A percentile compares a stretch with the other conserved stretches of the same genome.
Conservation (phyloP, 805 yeast species). For the Wickerhamiella kurtzmanii region DNA sequence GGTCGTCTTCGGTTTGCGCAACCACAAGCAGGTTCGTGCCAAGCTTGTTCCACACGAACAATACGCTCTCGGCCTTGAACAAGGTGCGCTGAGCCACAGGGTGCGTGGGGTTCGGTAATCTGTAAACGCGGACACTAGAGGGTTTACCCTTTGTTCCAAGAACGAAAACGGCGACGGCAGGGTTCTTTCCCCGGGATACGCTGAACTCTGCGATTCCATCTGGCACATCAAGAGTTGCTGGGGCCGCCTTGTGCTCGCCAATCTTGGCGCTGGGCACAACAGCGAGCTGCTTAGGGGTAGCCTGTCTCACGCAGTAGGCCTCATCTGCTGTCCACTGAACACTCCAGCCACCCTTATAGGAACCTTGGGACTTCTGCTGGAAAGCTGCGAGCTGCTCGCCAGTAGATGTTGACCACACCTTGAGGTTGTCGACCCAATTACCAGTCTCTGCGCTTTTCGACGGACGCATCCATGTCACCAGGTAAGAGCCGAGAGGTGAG, state of each 20-base stretch:
- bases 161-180: conserved; percentile 78
- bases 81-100: conserved; percentile 79
- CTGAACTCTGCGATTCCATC: conserved; percentile 45
- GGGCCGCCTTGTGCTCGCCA: conserved; percentile 24
- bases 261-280: conserved; percentile 43
- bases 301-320: conserved; percentile 45
- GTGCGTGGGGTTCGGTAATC: conserved; percentile 57
- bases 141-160: conserved; percentile 85
- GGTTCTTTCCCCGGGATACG: conserved; percentile 77
- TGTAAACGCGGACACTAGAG: conserved; percentile 73
- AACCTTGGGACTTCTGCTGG: conserved; percentile 63
- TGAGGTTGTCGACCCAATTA: conserved; percentile 65
- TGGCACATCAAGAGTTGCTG: conserved; percentile 44
- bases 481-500: conserved; percentile 74
- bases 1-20: conserved; percentile 91
- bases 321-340: conserved; percentile 85
- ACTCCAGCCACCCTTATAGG: conserved; percentile 46
- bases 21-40: conserved; percentile 91
- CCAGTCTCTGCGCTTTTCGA: conserved; percentile 55
- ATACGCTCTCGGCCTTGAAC: conserved; percentile 91
- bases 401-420: conserved; percentile 48
- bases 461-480: conserved; percentile 87
- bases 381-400: conserved; percentile 44
- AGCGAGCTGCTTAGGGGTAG: conserved; percentile 41
- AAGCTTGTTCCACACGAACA: conserved; percentile 80